Conservation (phyloP, 495 filamentous ascomycete species). For the Neurospora sp. region DNA sequence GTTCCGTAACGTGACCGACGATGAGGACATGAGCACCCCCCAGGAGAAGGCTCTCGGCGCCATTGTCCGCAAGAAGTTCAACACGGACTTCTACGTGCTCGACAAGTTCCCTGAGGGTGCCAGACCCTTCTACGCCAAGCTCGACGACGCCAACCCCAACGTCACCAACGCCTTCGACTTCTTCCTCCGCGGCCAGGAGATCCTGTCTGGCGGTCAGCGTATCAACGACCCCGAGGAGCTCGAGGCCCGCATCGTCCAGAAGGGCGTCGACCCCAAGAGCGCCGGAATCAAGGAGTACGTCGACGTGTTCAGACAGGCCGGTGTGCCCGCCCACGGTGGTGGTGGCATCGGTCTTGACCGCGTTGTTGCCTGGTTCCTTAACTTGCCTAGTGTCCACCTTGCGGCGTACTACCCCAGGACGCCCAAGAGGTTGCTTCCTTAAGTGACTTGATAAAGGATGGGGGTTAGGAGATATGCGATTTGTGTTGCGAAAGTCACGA, state of each 20-base stretch:
- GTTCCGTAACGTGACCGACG: conserved; percentile 53
- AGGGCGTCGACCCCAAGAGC: conserved; percentile 63
- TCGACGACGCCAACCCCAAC: conserved; percentile 53
- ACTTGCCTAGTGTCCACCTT: conserved; percentile 70
- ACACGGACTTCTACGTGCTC: conserved; percentile 84
- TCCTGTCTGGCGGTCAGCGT: conserved; percentile 80
- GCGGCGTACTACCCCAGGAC: conserved; percentile 74
- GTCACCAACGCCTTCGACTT: conserved; percentile 85
- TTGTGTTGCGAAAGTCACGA: not conserved
- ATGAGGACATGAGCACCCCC: conserved; percentile 72
- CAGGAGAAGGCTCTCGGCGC: conserved; percentile 85
- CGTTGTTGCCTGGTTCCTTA: conserved; percentile 81
- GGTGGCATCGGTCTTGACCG: conserved; percentile 82
- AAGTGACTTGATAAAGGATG: conserved; percentile 2
- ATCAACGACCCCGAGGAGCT: conserved; percentile 66
- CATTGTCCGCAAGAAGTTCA: conserved; percentile 74
- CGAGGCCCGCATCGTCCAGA: conserved; percentile 53
- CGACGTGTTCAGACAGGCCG: conserved; percentile 68
- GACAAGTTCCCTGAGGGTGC: conserved; percentile 83
- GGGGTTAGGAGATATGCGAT: not conserved
- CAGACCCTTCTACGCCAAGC: conserved; percentile 86
- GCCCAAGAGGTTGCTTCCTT: conserved; percentile 71
- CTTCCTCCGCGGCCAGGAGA: conserved; percentile 86
- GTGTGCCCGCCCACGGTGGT: conserved; percentile 67
- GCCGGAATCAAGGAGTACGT: conserved; percentile 65